Evolutionary conservation across 306 rosid species (phyloP).

Genomic region (Pyrus betulifolia): DNA sequence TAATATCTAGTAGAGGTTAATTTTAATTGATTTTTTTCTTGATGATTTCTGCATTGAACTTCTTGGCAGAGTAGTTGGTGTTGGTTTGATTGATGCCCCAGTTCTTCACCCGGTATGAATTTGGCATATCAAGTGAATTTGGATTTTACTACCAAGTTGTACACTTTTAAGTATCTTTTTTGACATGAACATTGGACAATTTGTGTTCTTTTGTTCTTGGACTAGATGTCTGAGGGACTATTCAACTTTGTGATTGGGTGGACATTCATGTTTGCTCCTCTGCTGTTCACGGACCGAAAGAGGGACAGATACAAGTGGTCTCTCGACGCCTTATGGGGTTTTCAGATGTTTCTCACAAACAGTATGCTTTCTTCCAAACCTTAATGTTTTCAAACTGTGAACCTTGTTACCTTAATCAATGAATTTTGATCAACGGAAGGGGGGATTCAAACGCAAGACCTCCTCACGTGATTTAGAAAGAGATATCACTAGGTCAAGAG

Average conservation of each 20-base stretch:
- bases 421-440: neutral
- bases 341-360: constrained; percentile 94
- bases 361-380: constrained; percentile 36
- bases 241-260: constrained; percentile 92
- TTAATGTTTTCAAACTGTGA: neutral
- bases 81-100: constrained; percentile 65
- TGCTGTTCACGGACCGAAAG: constrained; percentile 64
- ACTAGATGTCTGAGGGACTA: constrained; percentile 78
- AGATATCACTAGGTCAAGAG: neutral
- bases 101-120: constrained; percentile 86
- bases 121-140: neutral
- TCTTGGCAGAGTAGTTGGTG: constrained; percentile 75
- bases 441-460: neutral
- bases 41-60: constrained; percentile 25
- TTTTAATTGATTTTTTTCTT: neutral
- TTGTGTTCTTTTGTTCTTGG: constrained; percentile 5
- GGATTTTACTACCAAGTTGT: neutral
- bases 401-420: neutral
- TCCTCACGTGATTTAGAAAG: neutral
- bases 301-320: constrained; percentile 66
- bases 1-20: neutral
- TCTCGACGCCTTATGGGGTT: constrained; percentile 65
- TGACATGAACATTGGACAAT: constrained; percentile 10
- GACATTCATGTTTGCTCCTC: constrained; percentile 91
- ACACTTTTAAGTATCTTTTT: neutral